A percentile compares a stretch with the other conserved stretches of the same genome.
Conservation (phyloP, 2,329 filamentous ascomycete genomes). For the Alternaria ventricosa region DNA sequence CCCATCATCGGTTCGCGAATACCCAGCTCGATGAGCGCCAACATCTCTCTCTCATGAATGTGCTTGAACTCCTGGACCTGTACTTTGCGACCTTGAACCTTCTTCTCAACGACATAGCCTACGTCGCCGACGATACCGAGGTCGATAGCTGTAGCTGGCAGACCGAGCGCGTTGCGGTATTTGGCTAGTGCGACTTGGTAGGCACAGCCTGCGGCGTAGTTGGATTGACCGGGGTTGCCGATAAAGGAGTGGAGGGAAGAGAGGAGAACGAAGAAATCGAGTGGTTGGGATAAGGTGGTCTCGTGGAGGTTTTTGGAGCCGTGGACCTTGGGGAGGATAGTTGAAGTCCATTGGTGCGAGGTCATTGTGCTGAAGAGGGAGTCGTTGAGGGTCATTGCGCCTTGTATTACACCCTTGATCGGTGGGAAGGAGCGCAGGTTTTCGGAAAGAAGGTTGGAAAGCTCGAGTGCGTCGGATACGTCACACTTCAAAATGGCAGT, state of each 20-base stretch:
- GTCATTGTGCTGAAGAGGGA: constrained; percentile 21
- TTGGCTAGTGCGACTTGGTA: constrained; percentile 30
- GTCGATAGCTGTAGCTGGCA: constrained; percentile 15
- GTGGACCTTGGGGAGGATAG: constrained; percentile 37
- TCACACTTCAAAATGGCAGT: constrained; percentile 15
- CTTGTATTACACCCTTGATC: constrained; percentile 22
- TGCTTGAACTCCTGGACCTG: constrained; percentile 16
- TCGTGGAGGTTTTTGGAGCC: constrained; percentile 42
- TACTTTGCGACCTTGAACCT: constrained; percentile 1
- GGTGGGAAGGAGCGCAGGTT: constrained; percentile 8
- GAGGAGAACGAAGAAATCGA: constrained; percentile 33
- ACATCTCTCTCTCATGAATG: constrained; percentile 12
- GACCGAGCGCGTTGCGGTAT: constrained; percentile 9
- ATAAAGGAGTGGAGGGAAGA: constrained; percentile 26
- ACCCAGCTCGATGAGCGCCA: constrained; percentile 14
- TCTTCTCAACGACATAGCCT: constrained; percentile 25
- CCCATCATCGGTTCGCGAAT: constrained; percentile 9
- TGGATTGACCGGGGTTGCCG: constrained; percentile 29
- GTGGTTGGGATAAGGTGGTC: background rate
- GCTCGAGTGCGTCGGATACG: constrained; percentile 1
- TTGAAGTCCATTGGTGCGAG: constrained; percentile 9
- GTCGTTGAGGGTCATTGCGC: constrained; percentile 25
- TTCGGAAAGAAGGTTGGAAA: background rate
- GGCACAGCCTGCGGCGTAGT: constrained; percentile 33
- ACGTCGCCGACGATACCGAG: constrained; percentile 22